phyloP scores from a whole-genome alignment of 1,284 basidiomycete species.

The Ceraceosorus guamensis region DNA sequence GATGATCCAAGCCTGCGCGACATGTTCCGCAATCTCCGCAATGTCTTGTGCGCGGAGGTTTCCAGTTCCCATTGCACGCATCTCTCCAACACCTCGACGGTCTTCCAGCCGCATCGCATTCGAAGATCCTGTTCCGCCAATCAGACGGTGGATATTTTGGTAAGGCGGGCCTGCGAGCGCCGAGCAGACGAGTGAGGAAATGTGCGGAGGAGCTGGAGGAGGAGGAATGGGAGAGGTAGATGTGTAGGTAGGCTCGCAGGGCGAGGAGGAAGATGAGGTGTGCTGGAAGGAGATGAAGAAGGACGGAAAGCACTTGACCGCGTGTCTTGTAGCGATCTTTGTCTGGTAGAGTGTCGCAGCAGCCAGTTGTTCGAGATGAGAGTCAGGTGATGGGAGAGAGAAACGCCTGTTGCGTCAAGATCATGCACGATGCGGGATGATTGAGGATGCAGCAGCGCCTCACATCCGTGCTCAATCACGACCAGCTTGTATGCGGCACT shows the following conservation, averaged over 20 bases:
- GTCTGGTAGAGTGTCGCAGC: background rate
- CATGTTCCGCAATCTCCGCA: conserved; percentile 9
- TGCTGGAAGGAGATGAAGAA: background rate
- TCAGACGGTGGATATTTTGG: background rate
- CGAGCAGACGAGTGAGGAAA: background rate
- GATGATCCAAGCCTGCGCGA: conserved; percentile 8
- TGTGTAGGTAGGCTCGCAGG: conserved; percentile 2
- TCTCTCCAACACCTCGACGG: background rate
- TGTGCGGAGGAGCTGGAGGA: background rate
- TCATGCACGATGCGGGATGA: no score
- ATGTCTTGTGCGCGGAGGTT: conserved; percentile 5
- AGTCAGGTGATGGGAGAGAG: background rate
- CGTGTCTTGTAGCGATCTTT: background rate
- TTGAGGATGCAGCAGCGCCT: background rate
- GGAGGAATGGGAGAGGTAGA: conserved; percentile 1
- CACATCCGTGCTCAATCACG: conserved; percentile 9
- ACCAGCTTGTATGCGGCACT: conserved; percentile 7
- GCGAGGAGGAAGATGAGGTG: conserved; percentile 7
- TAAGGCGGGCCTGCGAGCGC: no score
- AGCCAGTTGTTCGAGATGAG: background rate
- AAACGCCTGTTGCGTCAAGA: no score
- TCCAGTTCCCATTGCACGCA: background rate
- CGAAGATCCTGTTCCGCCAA: background rate
- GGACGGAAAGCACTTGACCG: background rate
- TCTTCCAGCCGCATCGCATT: background rate